Evolutionary conservation across 2,329 filamentous ascomycete genomes (phyloP).

Genomic region (Chalaropsis ovoidea): DNA sequence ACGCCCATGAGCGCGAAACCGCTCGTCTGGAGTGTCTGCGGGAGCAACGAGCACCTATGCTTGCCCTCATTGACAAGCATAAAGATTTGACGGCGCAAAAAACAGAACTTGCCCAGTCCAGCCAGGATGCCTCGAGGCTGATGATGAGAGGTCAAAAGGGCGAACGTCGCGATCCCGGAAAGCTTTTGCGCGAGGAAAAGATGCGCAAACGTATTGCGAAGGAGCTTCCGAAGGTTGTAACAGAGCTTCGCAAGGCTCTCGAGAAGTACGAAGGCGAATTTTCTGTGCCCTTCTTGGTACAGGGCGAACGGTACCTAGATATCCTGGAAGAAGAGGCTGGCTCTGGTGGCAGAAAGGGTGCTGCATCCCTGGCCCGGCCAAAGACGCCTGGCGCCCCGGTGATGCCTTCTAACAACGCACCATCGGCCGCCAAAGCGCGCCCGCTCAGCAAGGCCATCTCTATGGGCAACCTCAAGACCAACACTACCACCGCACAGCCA

Average conservation of each 20-base stretch:
- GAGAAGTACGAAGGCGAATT: constrained; percentile 90
- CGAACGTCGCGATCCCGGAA: constrained; percentile 86
- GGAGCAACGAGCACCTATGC: constrained; percentile 76
- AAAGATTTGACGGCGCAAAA: constrained; percentile 73
- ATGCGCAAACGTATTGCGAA: constrained; percentile 96
- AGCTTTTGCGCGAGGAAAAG: constrained; percentile 90
- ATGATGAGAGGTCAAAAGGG: constrained; percentile 88
- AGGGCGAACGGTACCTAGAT: constrained; percentile 84
- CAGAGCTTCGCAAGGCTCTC: constrained; percentile 70
- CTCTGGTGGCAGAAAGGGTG: constrained; percentile 35
- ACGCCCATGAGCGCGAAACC: constrained; percentile 91
- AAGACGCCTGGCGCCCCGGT: constrained; percentile 42
- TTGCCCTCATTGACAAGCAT: constrained; percentile 76
- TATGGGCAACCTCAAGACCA: constrained; percentile 26
- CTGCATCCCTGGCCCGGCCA: constrained; percentile 42
- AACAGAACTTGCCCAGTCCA: constrained; percentile 77
- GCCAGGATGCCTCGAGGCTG: constrained; percentile 86
- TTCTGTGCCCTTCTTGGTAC: constrained; percentile 83
- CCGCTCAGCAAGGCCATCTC: constrained; percentile 29
- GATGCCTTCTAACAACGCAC: constrained; percentile 57
- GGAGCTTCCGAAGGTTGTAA: constrained; percentile 82
- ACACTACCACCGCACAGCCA: constrained; percentile 23
- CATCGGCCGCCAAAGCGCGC: constrained; percentile 35
- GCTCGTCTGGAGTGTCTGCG: constrained; percentile 66
- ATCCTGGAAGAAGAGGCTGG: constrained; percentile 57